A percentile compares a stretch with the other conserved stretches of the same genome.
phyloP scores from a whole-genome alignment of 2,329 filamentous ascomycete genomes.

The Aspergillus unguis region DNA sequence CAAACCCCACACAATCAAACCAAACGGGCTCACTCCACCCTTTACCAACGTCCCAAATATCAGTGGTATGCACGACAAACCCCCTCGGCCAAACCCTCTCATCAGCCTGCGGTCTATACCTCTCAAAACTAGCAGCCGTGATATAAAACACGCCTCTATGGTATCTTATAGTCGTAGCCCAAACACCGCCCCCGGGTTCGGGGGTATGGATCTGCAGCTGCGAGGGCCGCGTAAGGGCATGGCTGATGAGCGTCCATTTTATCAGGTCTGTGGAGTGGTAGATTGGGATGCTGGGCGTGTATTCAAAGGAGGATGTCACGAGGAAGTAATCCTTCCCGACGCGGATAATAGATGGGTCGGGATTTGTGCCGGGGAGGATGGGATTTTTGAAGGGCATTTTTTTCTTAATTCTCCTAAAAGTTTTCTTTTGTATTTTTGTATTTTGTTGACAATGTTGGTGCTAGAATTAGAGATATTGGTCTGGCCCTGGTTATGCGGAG shows the following conservation, averaged over 20 bases:
- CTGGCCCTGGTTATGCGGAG: no score
- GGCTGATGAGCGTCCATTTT: slow-evolving; percentile 38
- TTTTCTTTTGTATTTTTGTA: background rate
- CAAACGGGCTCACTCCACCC: slow-evolving; percentile 54
- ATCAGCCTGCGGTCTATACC: slow-evolving; percentile 38
- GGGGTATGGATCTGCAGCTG: slow-evolving; percentile 37
- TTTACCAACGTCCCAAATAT: slow-evolving; percentile 47
- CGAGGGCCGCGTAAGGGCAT: slow-evolving; percentile 31
- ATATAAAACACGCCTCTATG: slow-evolving; percentile 47
- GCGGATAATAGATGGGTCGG: slow-evolving; percentile 57
- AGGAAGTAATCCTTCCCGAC: slow-evolving; percentile 55
- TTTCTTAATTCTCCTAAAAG: background rate
- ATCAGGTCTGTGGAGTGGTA: slow-evolving; percentile 53
- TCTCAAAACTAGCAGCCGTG: slow-evolving; percentile 45
- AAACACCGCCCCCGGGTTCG: slow-evolving; percentile 39
- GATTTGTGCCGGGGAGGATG: slow-evolving; percentile 59
- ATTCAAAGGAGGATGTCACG: slow-evolving; percentile 61
- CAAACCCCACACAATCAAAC: slow-evolving; percentile 54
- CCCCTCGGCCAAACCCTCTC: slow-evolving; percentile 52
- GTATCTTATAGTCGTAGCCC: slow-evolving; percentile 51
- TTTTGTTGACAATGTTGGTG: background rate
- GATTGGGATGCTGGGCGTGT: slow-evolving; percentile 60
- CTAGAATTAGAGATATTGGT: no score
- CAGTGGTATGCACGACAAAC: slow-evolving; percentile 53
- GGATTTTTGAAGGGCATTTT: slow-evolving; percentile 40